Conservation (phyloP, 2,329 filamentous ascomycete genomes). For the Xylariaceae sp. region DNA sequence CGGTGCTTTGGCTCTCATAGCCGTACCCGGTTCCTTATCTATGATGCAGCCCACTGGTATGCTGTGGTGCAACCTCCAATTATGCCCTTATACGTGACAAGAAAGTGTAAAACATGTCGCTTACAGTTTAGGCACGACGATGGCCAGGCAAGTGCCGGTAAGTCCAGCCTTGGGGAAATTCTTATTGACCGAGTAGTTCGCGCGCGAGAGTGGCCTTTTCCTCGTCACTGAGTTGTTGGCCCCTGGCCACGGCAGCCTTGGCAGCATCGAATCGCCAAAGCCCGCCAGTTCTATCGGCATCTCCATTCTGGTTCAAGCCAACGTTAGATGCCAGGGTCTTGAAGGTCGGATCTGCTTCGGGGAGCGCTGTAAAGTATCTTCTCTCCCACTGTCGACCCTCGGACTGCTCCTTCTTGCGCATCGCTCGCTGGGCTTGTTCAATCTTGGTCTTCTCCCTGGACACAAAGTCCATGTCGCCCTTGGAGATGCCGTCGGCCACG, state of each 20-base stretch:
- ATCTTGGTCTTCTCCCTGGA: constrained; percentile 70
- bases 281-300: constrained; percentile 56
- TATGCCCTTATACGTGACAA: too few species aligned
- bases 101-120: too few species aligned
- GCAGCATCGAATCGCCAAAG: constrained; percentile 51
- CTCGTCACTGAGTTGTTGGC: constrained; percentile 30
- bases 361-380: constrained; percentile 66
- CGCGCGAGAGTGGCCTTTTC: constrained; percentile 35
- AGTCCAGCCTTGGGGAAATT: too few species aligned
- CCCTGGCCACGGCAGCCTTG: constrained; percentile 40
- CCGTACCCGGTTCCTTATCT: too few species aligned
- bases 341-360: constrained; percentile 40
- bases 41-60: too few species aligned
- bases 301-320: constrained; percentile 46
- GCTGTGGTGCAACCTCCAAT: too few species aligned
- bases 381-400: constrained; percentile 75
- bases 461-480: constrained; percentile 68
- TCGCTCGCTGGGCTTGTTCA: constrained; percentile 72
- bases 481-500: constrained; percentile 66
- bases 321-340: constrained; percentile 39
- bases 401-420: constrained; percentile 48
- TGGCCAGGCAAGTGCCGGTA: too few species aligned
- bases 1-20: too few species aligned
- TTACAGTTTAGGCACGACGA: too few species aligned
- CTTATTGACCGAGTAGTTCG: constrained; percentile 29